Percentiles rank a stretch among this genome's conserved stretches.
Evolutionary conservation across 2,329 filamentous ascomycete species (phyloP).

Genomic region (Coleophoma eucalyptorum): DNA sequence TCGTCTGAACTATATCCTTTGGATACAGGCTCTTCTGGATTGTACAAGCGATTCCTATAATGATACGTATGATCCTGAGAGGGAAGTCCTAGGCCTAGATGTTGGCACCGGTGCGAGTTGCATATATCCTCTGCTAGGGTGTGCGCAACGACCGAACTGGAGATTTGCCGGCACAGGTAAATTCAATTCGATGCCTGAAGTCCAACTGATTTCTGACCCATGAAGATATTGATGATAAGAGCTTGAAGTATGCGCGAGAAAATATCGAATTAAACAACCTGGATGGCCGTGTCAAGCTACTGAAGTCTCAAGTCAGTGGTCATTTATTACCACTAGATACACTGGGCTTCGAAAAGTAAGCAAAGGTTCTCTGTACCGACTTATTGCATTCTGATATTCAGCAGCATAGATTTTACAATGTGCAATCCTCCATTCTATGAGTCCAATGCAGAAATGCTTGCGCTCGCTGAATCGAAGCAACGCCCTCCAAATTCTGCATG

Average conservation of each 20-base stretch:
- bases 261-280: constrained; percentile 69
- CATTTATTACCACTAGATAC: constrained; percentile 56
- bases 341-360: constrained; percentile 36
- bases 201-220: constrained; percentile 12
- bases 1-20: constrained; percentile 85
- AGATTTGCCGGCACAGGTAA: constrained; percentile 62
- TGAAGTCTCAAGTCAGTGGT: constrained; percentile 47
- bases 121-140: constrained; percentile 85
- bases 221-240: constrained; percentile 71
- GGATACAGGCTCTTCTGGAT: constrained; percentile 80
- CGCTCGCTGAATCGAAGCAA: constrained; percentile 62
- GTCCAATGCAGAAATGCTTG: constrained; percentile 65
- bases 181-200: not conserved
- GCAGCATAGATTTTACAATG: constrained; percentile 76
- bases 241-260: constrained; percentile 57
- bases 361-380: not conserved
- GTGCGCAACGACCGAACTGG: constrained; percentile 65
- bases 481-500: constrained; percentile 66
- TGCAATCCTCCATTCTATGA: constrained; percentile 93
- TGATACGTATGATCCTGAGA: constrained; percentile 47
- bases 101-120: constrained; percentile 88
- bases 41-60: constrained; percentile 40
- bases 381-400: not conserved
- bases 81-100: constrained; percentile 68
- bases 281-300: constrained; percentile 57